A percentile compares a stretch with the other conserved stretches of the same genome.
Conservation (phyloP, 2,329 filamentous ascomycete species). For the Uncinocarpus reesii region DNA sequence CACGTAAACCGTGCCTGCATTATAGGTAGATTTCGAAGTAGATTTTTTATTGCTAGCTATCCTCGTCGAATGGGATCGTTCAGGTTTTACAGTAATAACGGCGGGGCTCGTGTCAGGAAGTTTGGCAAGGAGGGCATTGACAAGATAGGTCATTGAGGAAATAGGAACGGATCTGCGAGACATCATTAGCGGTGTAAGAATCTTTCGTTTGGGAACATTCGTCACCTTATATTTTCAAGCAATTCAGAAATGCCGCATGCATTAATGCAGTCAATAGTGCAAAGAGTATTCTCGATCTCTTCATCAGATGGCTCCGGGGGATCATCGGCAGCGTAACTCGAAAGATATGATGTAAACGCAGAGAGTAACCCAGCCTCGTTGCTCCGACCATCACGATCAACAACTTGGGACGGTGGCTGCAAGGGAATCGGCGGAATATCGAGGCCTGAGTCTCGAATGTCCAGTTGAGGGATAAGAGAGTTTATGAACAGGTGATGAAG, state of each 20-base stretch:
- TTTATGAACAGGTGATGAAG: constrained; percentile 95
- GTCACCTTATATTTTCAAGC: constrained; percentile 70
- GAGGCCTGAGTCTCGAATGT: constrained; percentile 55
- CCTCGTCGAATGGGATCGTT: constrained; percentile 53
- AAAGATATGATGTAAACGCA: constrained; percentile 90
- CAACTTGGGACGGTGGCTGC: constrained; percentile 81
- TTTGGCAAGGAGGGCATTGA: constrained; percentile 65
- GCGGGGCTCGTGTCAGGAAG: constrained; percentile 74
- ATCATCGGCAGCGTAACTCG: constrained; percentile 97
- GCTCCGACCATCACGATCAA: constrained; percentile 71
- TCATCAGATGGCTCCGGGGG: constrained; percentile 95
- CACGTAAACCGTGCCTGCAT: constrained; percentile 80
- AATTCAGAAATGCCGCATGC: constrained; percentile 77
- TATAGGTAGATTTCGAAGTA: constrained; percentile 57
- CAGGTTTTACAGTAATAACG: constrained; percentile 84
- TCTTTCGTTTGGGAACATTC: constrained; percentile 16
- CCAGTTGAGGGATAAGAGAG: constrained; percentile 76
- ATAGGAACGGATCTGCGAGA: constrained; percentile 50
- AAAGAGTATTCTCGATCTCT: constrained; percentile 89
- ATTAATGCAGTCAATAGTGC: constrained; percentile 86
- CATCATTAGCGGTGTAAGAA: constrained; percentile 16
- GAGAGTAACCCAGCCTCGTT: constrained; percentile 81
- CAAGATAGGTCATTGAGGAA: constrained; percentile 49
- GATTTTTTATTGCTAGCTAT: constrained; percentile 50
- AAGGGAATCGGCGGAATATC: constrained; percentile 74